phyloP scores from a whole-genome alignment of 768 basidiomycete species.

The Pleurotus citrinopileatus region DNA sequence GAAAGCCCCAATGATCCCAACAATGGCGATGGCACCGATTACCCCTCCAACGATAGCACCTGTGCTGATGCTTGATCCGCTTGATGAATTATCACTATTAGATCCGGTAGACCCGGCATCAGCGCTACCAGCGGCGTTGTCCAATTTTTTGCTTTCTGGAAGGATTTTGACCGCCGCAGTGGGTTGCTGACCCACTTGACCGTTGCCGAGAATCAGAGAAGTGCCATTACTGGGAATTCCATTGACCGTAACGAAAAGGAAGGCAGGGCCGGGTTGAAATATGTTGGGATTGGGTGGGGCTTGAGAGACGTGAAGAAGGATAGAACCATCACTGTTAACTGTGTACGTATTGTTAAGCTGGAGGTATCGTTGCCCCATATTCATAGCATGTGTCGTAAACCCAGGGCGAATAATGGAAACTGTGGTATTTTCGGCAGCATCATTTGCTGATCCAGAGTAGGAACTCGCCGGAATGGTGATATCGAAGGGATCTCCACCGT shows the following conservation, averaged over 20 bases:
- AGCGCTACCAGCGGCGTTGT: constrained; percentile 37
- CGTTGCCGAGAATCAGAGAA: constrained; percentile 66
- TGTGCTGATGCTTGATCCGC: neutral
- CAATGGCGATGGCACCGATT: constrained; percentile 37
- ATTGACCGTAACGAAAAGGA: constrained; percentile 68
- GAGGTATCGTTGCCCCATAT: constrained; percentile 80
- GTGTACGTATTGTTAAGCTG: constrained; percentile 73
- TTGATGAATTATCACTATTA: constrained; percentile 2
- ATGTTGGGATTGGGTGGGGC: constrained; percentile 81
- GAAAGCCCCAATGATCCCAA: constrained; percentile 34
- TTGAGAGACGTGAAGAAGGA: constrained; percentile 78
- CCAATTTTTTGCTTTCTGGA: constrained; percentile 46
- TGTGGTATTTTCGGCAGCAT: constrained; percentile 69
- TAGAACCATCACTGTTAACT: constrained; percentile 72
- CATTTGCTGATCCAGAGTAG: constrained; percentile 65
- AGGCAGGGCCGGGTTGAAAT: constrained; percentile 78
- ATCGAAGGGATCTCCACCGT: constrained; percentile 83
- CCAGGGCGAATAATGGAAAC: constrained; percentile 81
- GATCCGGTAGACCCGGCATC: constrained; percentile 18
- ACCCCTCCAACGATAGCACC: constrained; percentile 37
- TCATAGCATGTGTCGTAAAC: constrained; percentile 84
- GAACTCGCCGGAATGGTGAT: constrained; percentile 64
- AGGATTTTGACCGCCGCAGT: constrained; percentile 37
- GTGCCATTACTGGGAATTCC: constrained; percentile 74
- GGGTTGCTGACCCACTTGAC: constrained; percentile 61